Evolutionary conservation across 371 early-diverging fungal genomes (phyloP), one percentile per base, ranked within the genome.

Genomic region (Apophysomyces elegans): DNA sequence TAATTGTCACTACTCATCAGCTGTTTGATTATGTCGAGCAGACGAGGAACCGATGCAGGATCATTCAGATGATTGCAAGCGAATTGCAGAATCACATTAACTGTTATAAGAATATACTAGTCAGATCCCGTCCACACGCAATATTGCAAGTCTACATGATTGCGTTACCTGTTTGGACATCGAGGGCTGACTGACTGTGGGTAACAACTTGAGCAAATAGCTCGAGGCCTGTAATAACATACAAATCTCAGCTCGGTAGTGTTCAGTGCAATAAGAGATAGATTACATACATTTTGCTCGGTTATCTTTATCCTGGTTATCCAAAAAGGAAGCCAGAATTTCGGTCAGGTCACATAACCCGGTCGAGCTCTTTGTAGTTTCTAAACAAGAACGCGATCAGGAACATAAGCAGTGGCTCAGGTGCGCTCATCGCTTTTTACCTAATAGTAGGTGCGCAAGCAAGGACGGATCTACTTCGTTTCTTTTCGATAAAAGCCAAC

Each of bases 401-500:
- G 21, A 26, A 39, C 37, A 36, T 62, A 39, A 18, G 37, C 16
- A 61, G 26, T 35, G 41, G 46, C 16, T 18, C 50, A n/a, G 12
- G 16, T 13, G 56, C 7, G 9, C 4, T 35, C 43, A 16, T 26
- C 35, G 54, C 8, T 41, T 9, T 37, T 71, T 73, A 76, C 76
- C 67, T 37, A 76, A 58, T 11, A 76, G 59, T 0, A 76, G 44
- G 54, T 76, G 71, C 16, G 76, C 76, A 39, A 76, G 54, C 35
- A 76, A 64, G 6, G 76, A 73, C 63, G 76, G 74, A 7, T 73
- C 68, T 14, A 76, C 66, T 63, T 71, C 69, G 12, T 54, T 37
- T 50, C 66, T 68, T 18, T 71, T 71, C 46, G 76, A 76, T 36
- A 47, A 21, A 35, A 76, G 66, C 76, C 76, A 76, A 46, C 71